Conservation (phyloP, 2,329 filamentous ascomycete genomes). For the Fusarium floridanum region DNA sequence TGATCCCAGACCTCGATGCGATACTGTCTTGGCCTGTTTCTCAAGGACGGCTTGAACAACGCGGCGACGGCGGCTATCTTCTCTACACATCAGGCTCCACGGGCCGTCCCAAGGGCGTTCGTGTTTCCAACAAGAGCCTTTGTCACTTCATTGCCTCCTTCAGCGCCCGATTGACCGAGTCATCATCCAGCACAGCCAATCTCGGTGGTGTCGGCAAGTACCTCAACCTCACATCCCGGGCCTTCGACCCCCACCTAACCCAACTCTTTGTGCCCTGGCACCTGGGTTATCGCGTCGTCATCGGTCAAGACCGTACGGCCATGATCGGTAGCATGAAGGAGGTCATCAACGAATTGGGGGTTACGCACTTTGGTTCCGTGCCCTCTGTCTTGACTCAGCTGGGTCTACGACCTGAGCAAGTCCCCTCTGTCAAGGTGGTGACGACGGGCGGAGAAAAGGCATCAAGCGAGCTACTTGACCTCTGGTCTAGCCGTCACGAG, state of each 20-base stretch:
- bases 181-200: background rate
- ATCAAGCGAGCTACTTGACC: constrained; percentile 18
- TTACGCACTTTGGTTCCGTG: constrained; percentile 27
- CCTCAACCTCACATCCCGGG: constrained; percentile 25
- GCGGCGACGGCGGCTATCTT: constrained; percentile 16
- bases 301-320: constrained; percentile 14
- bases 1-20: accelerated
- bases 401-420: constrained; percentile 3
- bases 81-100: constrained; percentile 31
- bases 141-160: constrained; percentile 25
- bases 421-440: constrained; percentile 17
- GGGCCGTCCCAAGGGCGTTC: constrained; percentile 25
- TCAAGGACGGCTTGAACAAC: background rate
- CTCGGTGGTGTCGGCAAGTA: constrained; percentile 17
- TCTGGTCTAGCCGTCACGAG: background rate
- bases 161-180: constrained; percentile 5
- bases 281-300: constrained; percentile 5
- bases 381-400: constrained; percentile 21
- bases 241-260: constrained; percentile 28
- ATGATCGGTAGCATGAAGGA: constrained; percentile 17
- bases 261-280: constrained; percentile 25
- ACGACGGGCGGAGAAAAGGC: constrained; percentile 31
- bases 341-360: constrained; percentile 15
- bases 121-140: constrained; percentile 19
- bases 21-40: background rate